Evolutionary conservation across 345 rosid genomes (phyloP).

Genomic region (Rhizophora apiculata): DNA sequence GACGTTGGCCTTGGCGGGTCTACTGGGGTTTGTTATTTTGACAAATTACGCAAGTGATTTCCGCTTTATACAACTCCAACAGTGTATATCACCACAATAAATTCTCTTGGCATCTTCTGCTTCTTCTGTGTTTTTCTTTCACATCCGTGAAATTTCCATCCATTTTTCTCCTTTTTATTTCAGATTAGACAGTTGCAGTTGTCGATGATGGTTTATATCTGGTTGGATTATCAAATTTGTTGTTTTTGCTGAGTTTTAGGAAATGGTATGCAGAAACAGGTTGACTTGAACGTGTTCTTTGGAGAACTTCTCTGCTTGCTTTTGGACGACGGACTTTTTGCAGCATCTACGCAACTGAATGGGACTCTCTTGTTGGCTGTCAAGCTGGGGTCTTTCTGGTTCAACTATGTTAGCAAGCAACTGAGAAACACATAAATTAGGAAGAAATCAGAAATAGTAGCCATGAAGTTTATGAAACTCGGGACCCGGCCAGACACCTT

Average conservation of each 20-base stretch:
- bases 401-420: slow-evolving; percentile 14
- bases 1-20: slow-evolving; percentile 46
- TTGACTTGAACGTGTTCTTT: slow-evolving; percentile 22
- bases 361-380: slow-evolving; percentile 14
- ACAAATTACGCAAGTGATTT: slow-evolving; percentile 19
- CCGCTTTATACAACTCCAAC: slow-evolving; percentile 11
- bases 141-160: slow-evolving; percentile 17
- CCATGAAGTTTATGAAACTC: slow-evolving; percentile 99
- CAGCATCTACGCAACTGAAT: slow-evolving; percentile 20
- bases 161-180: slow-evolving; percentile 8
- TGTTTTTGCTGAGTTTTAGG: slow-evolving; percentile 24
- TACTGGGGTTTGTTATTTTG: slow-evolving; percentile 39
- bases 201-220: slow-evolving; percentile 5
- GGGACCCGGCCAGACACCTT: slow-evolving; percentile 94
- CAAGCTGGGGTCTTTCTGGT: slow-evolving; percentile 17
- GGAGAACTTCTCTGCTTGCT: slow-evolving; percentile 29
- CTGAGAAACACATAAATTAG: slow-evolving; percentile 20
- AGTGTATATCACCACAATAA: slow-evolving; percentile 13
- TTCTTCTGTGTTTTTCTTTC: slow-evolving; percentile 22
- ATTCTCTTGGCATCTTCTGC: slow-evolving; percentile 12
- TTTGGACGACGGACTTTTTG: slow-evolving; percentile 17
- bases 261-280: slow-evolving; percentile 15
- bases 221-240: slow-evolving; percentile 11
- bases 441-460: slow-evolving; percentile 22
- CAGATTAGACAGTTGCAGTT: slow-evolving; percentile 17